Base-by-base conservation (phyloP, 176 grass and related monocot species). In the Zea mays region DNA sequence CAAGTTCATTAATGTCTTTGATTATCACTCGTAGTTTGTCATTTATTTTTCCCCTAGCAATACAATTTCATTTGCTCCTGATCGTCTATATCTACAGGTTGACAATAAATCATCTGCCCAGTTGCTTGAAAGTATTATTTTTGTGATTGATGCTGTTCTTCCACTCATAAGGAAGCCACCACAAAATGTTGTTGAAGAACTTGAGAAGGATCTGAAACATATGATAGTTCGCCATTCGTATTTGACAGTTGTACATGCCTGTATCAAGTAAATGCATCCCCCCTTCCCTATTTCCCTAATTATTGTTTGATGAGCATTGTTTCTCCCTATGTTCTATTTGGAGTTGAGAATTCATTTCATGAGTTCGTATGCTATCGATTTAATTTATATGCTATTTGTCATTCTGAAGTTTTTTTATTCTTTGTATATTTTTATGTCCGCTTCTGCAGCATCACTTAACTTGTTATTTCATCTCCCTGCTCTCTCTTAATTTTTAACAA, bases 71-170 rank as follows among this genome's bases (percentile, higher is more conserved):
- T 62, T 42, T 74, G 54, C 52, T 64, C 19, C 52, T 85, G 58
- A 85, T 85, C 20, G 38, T 84, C 5, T 78, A 47, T 86, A 47
- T 85, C 11, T 65, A 45, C 88, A 99, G 96, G 79, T 90, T 62
- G 92, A 99, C 34, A 88, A 87, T 77, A 99, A 99, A 90, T 88
- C 86, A 71, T 86, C 81, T 61, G 92, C 96, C 48, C 88, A 87
- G 78, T 88, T 99, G 72, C 85, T 99, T 75, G 96, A 99, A 85
- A 99, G 88, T 79, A 99, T 99, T 89, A 87, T 93, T 85, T 99
- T 93, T 82, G 89, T 99, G 75, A 90, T 99, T 58, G 92, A 99
- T 87, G 83, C 92, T 88, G 86, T 99, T 83, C 88, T 99, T 49
- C 92, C 96, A 68, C 88, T 99, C 78, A 83, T 99, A 71, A 77